Evolutionary conservation across 352 stramenopile genomes (phyloP), one percentile per base, ranked within the genome.

Genomic region (Phytophthora capsici): DNA sequence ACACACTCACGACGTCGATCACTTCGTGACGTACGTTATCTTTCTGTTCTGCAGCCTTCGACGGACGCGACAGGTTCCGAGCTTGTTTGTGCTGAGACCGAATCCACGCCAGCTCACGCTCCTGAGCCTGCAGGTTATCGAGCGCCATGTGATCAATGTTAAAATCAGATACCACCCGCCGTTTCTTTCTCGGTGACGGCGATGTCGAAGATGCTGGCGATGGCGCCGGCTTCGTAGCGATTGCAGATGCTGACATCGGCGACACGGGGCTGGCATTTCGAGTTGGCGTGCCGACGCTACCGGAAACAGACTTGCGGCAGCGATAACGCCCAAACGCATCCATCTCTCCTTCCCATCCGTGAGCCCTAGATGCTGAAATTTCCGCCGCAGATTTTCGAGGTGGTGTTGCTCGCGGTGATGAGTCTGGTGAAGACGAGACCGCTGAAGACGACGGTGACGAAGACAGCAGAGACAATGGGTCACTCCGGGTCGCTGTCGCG

Each of bases 71-170:
- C 63, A 7, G 26, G 28, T 28, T 56, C 48, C 66, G 52, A n/a
- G 44, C 44, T 44, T 66, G 67, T 12, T 76, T 75, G 25, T 38
- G 72, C 44, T 78, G 69, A 26, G 36, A 55, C 13, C 48, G 59
- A 37, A 81, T 70, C 44, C 59, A 66, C n/a, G 73, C 73, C n/a
- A 81, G 22, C 47, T 81, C 73, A 53, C 66, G 69, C 36, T 81
- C 73, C 22, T 81, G 73, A 8, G 73, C 73, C 54, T 81, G 73
- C 36, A 81, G 22, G 32, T 78, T 69, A 45, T 71, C 34, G 5
- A 81, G 46, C 10, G 73, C 46, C 13, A 81, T 32, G 9, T 37
- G 47, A 51, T 81, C 65, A 10, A 51, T 45, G 28, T 70, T 52
- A 37, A 76, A 76, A 20, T 49, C 38, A 19, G 45, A 32, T 20